Percentiles rank a stretch among this genome's conserved stretches.
Conservation (phyloP, 2,329 filamentous ascomycete genomes). For the Trichoderma aggressivum region DNA sequence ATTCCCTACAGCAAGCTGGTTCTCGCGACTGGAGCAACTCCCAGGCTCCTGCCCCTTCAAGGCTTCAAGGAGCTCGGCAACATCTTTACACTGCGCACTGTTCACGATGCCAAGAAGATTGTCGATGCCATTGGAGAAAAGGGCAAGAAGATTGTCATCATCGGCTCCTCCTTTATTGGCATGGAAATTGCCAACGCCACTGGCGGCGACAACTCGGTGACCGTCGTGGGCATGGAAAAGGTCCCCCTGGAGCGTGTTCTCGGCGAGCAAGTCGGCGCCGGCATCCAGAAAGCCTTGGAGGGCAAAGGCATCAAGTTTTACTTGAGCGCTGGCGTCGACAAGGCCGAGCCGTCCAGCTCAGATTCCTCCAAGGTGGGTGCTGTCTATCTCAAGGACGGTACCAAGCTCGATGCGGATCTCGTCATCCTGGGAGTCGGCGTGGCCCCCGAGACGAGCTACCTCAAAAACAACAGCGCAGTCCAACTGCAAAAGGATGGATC, state of each 20-base stretch:
- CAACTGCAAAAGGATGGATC: constrained; percentile 81
- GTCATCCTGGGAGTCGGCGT: constrained; percentile 93
- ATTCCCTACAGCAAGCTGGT: constrained; percentile 83
- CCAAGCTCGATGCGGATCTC: constrained; percentile 77
- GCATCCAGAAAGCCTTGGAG: constrained; percentile 76
- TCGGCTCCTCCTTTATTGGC: constrained; percentile 94
- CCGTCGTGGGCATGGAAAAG: constrained; percentile 83
- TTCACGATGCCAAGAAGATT: constrained; percentile 77
- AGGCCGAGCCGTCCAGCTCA: constrained; percentile 67
- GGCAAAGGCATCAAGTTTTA: constrained; percentile 87
- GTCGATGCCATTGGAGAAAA: constrained; percentile 74
- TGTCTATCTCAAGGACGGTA: constrained; percentile 82
- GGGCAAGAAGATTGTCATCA: constrained; percentile 85
- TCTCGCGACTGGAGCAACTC: constrained; percentile 80
- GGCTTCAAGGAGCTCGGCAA: constrained; percentile 86
- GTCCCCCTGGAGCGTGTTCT: constrained; percentile 83
- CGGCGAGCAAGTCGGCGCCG: constrained; percentile 73
- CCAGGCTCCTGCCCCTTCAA: constrained; percentile 70
- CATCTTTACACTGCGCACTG: constrained; percentile 76
- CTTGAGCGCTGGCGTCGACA: constrained; percentile 76
- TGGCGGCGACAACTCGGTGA: constrained; percentile 74
- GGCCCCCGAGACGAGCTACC: constrained; percentile 76
- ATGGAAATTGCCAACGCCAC: constrained; percentile 94
- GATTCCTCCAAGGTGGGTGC: constrained; percentile 72
- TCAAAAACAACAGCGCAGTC: constrained; percentile 68